Conservation (phyloP, 352 stramenopile species). For the Phytophthora kernoviae region DNA sequence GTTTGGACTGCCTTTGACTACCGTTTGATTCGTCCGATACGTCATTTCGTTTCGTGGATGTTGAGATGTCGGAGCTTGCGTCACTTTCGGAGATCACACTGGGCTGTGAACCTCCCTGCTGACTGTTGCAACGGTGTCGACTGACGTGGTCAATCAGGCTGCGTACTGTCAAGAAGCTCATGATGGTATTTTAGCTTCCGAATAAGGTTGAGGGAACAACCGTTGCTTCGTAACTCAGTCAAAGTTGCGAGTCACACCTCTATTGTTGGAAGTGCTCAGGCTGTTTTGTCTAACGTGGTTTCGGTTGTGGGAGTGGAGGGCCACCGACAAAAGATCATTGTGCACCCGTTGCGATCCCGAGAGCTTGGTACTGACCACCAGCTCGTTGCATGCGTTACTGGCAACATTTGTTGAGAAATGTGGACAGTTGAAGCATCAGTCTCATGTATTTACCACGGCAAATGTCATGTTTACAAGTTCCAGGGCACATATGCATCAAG, state of each 20-base stretch:
- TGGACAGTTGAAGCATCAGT: not conserved
- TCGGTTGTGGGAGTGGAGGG: not conserved
- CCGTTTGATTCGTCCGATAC: conserved; percentile 2
- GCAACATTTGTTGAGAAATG: too few relatives aligned
- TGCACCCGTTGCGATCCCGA: too few relatives aligned
- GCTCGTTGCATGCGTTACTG: too few relatives aligned
- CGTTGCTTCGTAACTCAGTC: not conserved
- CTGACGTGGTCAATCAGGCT: conserved; percentile 11
- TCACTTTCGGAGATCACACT: conserved; percentile 1
- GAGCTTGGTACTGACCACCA: too few relatives aligned
- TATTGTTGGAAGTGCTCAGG: conserved; percentile 2
- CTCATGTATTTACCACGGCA: not conserved
- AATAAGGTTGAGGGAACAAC: not conserved
- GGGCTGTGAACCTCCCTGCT: not conserved
- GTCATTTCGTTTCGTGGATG: conserved; percentile 5
- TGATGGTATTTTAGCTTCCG: not conserved
- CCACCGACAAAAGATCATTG: not conserved
- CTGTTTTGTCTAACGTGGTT: not conserved
- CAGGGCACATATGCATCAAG: too few relatives aligned
- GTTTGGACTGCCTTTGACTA: not conserved
- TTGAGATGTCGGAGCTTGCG: conserved; percentile 3
- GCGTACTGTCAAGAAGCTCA: conserved; percentile 15
- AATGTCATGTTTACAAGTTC: too few relatives aligned
- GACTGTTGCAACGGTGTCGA: conserved; percentile 6
- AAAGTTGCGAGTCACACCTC: conserved; percentile 6